Base-by-base conservation (phyloP, 2,329 filamentous ascomycete species). In the Stachybotrys elegans region DNA sequence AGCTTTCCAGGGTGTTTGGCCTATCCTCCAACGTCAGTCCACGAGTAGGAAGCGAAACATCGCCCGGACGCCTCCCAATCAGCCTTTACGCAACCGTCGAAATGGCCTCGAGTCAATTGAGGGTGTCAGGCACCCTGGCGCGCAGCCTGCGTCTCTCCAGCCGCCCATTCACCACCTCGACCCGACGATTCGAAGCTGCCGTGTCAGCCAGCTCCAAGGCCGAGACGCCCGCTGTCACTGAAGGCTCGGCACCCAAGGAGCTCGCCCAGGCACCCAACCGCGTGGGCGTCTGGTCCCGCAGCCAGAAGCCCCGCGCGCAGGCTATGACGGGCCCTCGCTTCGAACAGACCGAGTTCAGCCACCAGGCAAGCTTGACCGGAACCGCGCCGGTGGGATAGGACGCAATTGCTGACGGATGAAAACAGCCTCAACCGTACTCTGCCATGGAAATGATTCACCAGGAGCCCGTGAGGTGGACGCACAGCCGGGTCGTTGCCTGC, bases 381-480 rank as follows among this genome's bases (percentile, higher is more conserved):
- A n/a, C n/a, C n/a, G n/a, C n/a, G n/a, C n/a, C n/a, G n/a, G n/a
- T n/a, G n/a, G n/a, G 37, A 51, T 23, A 41, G 11, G 39, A 40
- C 34, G 43, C 34, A 46, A 34, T 37, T 20, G 43, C 54, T 61
- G 54, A 57, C 36, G 41, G 40, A n/a, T 29, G 40, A 19, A 42
- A 48, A 49, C 62, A 97, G 93, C 93, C 93, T 51, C 86, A 85
- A 72, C 86, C 93, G 22, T 77, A 83, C 60, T 85, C 93, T 23
- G 93, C 93, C 50, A 98, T 98, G 60, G 88, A 94, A 56, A 81
- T 98, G 65, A 91, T 97, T 60, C 93, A 98, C 77, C 84, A 91
- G 74, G 86, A 96, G 69, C 92, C 91, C 17, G 93, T 98, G 27
- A 79, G 81, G 66, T 98, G 93, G 92, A 88, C 84, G 47, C 84